phyloP scores from a whole-genome alignment of 805 yeast species.

The Zygotorulaspora chibaensis region DNA sequence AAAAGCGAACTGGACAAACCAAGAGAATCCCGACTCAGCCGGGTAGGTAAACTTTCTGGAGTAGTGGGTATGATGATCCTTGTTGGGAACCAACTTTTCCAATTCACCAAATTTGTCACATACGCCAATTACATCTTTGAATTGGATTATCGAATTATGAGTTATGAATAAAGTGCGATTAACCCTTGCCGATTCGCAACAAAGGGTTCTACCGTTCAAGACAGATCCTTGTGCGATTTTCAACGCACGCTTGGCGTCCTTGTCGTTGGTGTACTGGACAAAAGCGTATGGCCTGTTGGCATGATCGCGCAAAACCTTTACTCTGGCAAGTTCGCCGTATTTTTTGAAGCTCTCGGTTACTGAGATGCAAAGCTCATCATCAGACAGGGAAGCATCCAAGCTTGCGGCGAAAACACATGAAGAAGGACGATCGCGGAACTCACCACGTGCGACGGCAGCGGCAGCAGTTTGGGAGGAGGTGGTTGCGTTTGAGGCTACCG shows the following conservation, averaged over 20 bases:
- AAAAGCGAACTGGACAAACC: slow-evolving; percentile 76
- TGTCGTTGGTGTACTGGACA: slow-evolving; percentile 74
- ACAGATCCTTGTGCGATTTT: slow-evolving; percentile 61
- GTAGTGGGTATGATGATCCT: slow-evolving; percentile 25
- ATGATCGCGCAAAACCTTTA: slow-evolving; percentile 79
- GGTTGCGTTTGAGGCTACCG: neutral
- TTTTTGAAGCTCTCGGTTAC: slow-evolving; percentile 63
- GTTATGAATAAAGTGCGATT: slow-evolving; percentile 76
- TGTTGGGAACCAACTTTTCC: slow-evolving; percentile 54
- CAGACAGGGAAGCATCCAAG: slow-evolving; percentile 58
- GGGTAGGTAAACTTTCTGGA: slow-evolving; percentile 19
- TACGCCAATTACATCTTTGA: slow-evolving; percentile 36
- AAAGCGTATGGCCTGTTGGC: slow-evolving; percentile 86
- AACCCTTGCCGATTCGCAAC: slow-evolving; percentile 90
- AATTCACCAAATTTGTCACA: slow-evolving; percentile 65
- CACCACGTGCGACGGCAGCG: neutral
- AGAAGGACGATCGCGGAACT: slow-evolving; percentile 62
- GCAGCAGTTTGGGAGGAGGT: neutral
- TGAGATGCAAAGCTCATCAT: slow-evolving; percentile 65
- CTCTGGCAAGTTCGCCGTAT: slow-evolving; percentile 69
- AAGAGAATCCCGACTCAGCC: slow-evolving; percentile 37
- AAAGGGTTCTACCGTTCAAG: slow-evolving; percentile 67
- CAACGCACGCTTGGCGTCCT: slow-evolving; percentile 66
- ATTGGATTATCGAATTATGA: slow-evolving; percentile 20
- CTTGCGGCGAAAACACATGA: slow-evolving; percentile 88